Conservation (phyloP, 768 basidiomycete genomes). For the Phanerodontia chrysosporium region DNA sequence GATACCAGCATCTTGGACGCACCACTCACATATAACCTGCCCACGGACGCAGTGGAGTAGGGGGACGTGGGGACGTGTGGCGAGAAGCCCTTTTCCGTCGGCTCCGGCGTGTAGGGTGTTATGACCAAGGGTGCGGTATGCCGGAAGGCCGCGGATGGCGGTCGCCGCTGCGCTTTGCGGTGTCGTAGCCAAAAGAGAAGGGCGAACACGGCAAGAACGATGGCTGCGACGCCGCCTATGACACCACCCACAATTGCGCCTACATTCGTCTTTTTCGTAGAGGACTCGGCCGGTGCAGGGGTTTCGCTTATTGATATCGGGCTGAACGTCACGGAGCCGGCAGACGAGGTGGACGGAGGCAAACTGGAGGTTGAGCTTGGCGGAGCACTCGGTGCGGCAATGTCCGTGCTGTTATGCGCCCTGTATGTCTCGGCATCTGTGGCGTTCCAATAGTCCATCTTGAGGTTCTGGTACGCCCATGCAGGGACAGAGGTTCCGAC, state of each 20-base stretch:
- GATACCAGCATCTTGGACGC: not conserved
- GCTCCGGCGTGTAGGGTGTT: not conserved
- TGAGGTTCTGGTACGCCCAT: conserved; percentile 60
- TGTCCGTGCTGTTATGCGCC: not conserved
- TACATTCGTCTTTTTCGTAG: conserved; percentile 1
- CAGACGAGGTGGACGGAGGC: not conserved
- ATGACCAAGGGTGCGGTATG: not conserved
- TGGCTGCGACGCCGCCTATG: conserved; percentile 1
- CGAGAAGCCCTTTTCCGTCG: not conserved
- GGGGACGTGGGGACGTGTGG: not conserved
- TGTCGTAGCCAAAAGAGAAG: not conserved
- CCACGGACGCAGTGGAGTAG: too few relatives aligned
- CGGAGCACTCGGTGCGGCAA: not conserved
- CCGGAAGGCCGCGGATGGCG: conserved; percentile 1
- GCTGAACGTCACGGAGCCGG: too few relatives aligned
- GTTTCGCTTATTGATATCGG: too few relatives aligned
- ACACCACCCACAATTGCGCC: conserved; percentile 12
- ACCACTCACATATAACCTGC: not conserved
- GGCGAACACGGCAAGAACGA: not conserved
- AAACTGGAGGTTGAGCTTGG: not conserved
- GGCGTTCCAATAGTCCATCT: conserved; percentile 7
- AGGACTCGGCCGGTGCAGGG: not conserved
- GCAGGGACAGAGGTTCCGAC: conserved; percentile 45
- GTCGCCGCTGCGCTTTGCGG: not conserved
- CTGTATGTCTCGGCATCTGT: not conserved